These are phyloP conservation scores for Amphibolis antarctica DNA, from an alignment of 106 monocot species.

Conservation along the genomic window DNA sequence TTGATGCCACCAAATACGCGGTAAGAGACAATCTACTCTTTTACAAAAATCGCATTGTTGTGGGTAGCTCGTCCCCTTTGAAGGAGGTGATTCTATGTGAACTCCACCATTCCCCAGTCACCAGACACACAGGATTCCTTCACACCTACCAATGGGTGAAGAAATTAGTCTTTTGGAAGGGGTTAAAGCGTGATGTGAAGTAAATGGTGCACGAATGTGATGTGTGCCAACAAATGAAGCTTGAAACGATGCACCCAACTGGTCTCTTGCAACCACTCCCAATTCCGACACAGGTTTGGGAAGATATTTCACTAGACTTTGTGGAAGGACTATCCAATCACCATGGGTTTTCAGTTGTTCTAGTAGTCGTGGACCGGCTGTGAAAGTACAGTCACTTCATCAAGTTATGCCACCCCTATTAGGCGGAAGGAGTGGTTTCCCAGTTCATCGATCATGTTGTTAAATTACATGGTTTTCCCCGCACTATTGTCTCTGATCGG, in stretches of 20 bases:
- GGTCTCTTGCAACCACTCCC: conserved; percentile 6
- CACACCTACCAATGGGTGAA: background rate
- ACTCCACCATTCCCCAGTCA: background rate
- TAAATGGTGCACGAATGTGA: background rate
- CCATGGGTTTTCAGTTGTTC: background rate
- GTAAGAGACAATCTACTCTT: too few relatives aligned
- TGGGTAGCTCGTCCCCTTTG: too few relatives aligned
- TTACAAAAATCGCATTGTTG: too few relatives aligned
- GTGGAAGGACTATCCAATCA: background rate
- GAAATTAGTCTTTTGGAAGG: background rate
- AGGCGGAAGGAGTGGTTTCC: background rate
- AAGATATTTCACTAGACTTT: conserved; percentile 14
- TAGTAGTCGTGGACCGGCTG: conserved; percentile 8
- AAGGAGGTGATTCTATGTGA: background rate
- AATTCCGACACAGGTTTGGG: conserved; percentile 2
- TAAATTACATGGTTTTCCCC: conserved; percentile 15
- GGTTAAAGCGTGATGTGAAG: background rate
- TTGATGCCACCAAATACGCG: background rate
- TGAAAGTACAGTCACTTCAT: conserved; percentile 8
- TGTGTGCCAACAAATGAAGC: background rate
- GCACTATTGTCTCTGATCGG: conserved; percentile 1
- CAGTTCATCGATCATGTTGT: background rate
- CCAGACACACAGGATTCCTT: background rate
- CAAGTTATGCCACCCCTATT: background rate
- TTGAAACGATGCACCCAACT: background rate